These are phyloP conservation scores for Eremothecium gossypii DNA, from an alignment of 1,139 yeast species.

Conservation along the genomic window DNA sequence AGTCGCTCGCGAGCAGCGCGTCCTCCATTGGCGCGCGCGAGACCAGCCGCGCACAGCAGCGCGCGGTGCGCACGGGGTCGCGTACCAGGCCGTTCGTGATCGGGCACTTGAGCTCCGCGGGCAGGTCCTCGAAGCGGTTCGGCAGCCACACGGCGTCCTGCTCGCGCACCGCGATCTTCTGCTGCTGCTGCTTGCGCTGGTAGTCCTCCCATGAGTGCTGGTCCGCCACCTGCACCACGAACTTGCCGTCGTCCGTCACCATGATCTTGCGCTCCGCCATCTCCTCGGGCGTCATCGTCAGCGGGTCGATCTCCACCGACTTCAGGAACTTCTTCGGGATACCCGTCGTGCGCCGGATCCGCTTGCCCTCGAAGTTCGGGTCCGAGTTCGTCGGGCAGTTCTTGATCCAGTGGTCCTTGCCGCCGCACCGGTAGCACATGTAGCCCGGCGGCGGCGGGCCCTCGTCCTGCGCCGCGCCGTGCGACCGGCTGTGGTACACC, in stretches of 20 bases:
- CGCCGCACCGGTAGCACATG: slow-evolving; percentile 93
- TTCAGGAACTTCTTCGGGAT: slow-evolving; percentile 89
- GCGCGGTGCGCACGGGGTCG: slow-evolving; percentile 69
- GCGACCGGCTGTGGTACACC: slow-evolving; percentile 40
- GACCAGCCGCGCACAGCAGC: slow-evolving; percentile 61
- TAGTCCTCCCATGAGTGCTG: slow-evolving; percentile 83
- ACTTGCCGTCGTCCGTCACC: slow-evolving; percentile 92
- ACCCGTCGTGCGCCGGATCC: slow-evolving; percentile 91
- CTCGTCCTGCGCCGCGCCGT: slow-evolving; percentile 19
- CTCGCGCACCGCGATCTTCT: slow-evolving; percentile 40
- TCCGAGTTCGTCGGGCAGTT: slow-evolving; percentile 92
- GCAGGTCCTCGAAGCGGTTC: slow-evolving; percentile 28
- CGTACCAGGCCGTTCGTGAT: slow-evolving; percentile 51
- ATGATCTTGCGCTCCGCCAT: slow-evolving; percentile 69
- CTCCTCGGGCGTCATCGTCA: slow-evolving; percentile 45
- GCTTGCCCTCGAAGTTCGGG: slow-evolving; percentile 87
- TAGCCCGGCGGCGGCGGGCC: slow-evolving; percentile 88
- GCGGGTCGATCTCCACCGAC: slow-evolving; percentile 56
- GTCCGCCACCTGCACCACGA: slow-evolving; percentile 92
- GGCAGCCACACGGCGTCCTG: slow-evolving; percentile 31
- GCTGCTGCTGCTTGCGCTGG: slow-evolving; percentile 57
- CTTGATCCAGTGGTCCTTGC: slow-evolving; percentile 92
- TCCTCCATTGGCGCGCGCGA: slow-evolving; percentile 64
- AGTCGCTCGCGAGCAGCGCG: slow-evolving; percentile 68
- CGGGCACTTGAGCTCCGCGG: slow-evolving; percentile 45